These are phyloP conservation scores for Groenewaldozyma tartarivorans DNA, from an alignment of 805 yeast species.

Conservation along the genomic window DNA sequence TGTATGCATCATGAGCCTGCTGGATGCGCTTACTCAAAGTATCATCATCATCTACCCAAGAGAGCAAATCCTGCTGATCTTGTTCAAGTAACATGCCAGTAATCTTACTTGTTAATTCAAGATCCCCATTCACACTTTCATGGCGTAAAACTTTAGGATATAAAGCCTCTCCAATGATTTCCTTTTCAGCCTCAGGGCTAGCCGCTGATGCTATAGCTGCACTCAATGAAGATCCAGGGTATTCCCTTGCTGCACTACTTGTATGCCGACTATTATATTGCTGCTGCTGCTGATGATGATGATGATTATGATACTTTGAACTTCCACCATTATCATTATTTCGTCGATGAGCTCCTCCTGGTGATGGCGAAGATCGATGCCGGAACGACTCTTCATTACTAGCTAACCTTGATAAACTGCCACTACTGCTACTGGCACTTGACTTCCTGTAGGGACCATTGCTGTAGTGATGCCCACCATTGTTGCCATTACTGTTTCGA, in stretches of 20 bases:
- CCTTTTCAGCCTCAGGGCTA: constrained; percentile 29
- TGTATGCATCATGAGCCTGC: constrained; percentile 86
- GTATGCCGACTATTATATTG: constrained; percentile 2
- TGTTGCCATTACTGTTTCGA: not conserved
- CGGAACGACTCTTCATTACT: not conserved
- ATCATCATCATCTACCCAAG: constrained; percentile 76
- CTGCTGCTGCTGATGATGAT: no score
- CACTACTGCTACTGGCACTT: not conserved
- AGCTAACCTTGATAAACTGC: not conserved
- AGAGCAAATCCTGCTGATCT: constrained; percentile 74
- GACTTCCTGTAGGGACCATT: not conserved
- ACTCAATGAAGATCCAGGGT: constrained; percentile 29
- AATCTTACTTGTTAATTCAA: constrained; percentile 80
- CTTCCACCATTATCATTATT: constrained; percentile 6
- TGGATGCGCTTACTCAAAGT: constrained; percentile 75
- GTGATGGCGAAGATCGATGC: not conserved
- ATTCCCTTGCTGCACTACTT: constrained; percentile 7
- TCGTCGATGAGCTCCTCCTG: constrained; percentile 1
- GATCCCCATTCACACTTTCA: constrained; percentile 68
- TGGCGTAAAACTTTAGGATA: constrained; percentile 77
- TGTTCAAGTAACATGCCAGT: constrained; percentile 90
- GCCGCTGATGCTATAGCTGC: constrained; percentile 36
- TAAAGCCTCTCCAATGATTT: constrained; percentile 73
- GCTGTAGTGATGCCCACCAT: not conserved
- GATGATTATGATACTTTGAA: constrained; percentile 5